Conservation (phyloP, 768 basidiomycete genomes). For the Termitomyces titanicus region DNA sequence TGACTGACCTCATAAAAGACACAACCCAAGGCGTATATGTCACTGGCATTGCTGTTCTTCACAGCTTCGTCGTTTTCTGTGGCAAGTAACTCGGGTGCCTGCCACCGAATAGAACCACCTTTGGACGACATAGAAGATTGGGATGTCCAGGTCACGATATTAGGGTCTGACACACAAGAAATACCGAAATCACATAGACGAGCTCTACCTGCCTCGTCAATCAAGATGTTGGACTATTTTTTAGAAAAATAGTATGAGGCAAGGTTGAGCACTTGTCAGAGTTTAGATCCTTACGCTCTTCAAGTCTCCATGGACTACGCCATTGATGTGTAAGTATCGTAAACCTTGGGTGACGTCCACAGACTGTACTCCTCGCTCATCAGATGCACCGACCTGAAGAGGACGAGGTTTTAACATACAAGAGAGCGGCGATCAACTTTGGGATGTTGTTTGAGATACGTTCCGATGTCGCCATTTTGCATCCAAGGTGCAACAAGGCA, state of each 20-base stretch:
- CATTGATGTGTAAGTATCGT: neutral
- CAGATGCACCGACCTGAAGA: neutral
- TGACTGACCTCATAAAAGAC: neutral
- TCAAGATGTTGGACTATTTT: neutral
- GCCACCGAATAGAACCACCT: neutral
- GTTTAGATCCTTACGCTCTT: neutral
- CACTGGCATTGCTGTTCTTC: neutral
- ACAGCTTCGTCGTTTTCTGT: neutral
- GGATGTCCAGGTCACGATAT: neutral
- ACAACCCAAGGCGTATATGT: neutral
- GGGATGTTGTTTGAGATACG: neutral
- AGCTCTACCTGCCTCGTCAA: neutral
- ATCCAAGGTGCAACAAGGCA: constrained; percentile 5
- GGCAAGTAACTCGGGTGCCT: neutral
- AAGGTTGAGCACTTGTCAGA: neutral
- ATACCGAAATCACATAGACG: neutral
- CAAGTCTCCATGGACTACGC: neutral
- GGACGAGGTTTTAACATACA: neutral
- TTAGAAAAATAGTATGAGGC: neutral
- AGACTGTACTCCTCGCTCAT: neutral
- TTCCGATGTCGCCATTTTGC: neutral
- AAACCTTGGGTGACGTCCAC: neutral
- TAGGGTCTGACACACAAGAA: neutral
- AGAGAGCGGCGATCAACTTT: neutral
- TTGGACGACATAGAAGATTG: neutral